Evolutionary conservation across 768 basidiomycete species (phyloP).

Genomic region (Russula sp.): DNA sequence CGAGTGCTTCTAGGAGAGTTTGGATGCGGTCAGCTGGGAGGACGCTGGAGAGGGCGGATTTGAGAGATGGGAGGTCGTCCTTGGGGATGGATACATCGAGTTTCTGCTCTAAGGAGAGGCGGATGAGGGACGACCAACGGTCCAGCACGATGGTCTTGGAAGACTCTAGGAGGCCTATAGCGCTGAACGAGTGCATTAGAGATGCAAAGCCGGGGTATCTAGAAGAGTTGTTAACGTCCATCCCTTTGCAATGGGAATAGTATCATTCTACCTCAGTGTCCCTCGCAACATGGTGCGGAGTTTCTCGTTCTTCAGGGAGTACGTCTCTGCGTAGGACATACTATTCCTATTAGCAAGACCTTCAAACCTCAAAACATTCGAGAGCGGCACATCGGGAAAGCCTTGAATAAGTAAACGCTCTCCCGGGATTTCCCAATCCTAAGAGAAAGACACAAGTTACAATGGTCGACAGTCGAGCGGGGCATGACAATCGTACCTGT

Average conservation of each 20-base stretch:
- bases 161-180: slow-evolving; percentile 63
- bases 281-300: slow-evolving; percentile 75
- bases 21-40: slow-evolving; percentile 31
- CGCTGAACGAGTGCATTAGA: slow-evolving; percentile 69
- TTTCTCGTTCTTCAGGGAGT: slow-evolving; percentile 48
- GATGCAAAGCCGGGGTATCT: slow-evolving; percentile 84
- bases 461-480: not conserved
- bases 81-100: slow-evolving; percentile 34
- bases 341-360: slow-evolving; percentile 87
- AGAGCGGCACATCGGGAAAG: slow-evolving; percentile 68
- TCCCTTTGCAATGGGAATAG: not conserved
- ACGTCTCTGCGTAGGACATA: slow-evolving; percentile 63
- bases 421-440: slow-evolving; percentile 52
- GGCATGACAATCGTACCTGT: slow-evolving; percentile 40
- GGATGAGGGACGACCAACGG: slow-evolving; percentile 42
- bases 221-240: slow-evolving; percentile 4
- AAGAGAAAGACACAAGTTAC: slow-evolving; percentile 1
- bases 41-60: slow-evolving; percentile 37
- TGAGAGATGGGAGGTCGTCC: slow-evolving; percentile 37
- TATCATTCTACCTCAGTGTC: slow-evolving; percentile 61
- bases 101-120: slow-evolving; percentile 37
- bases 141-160: slow-evolving; percentile 39
- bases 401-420: slow-evolving; percentile 51
- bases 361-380: slow-evolving; percentile 62
- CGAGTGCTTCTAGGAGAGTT: slow-evolving; percentile 43